A percentile compares a stretch with the other conserved stretches of the same genome.
phyloP scores from a whole-genome alignment of 306 rosid species.

The Astragalus glycyphyllos region DNA sequence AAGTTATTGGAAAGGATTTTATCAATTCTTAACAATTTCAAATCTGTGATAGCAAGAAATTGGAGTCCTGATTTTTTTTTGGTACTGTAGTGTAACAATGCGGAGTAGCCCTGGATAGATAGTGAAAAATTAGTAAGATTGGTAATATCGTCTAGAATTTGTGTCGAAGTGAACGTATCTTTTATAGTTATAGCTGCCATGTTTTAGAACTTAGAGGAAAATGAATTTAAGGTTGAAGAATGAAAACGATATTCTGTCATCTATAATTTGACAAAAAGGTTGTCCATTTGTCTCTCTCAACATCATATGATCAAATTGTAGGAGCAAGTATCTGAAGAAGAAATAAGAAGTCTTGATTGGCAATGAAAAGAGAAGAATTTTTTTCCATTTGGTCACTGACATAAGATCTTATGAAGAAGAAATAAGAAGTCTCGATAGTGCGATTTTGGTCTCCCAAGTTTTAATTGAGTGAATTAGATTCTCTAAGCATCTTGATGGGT shows the following conservation, averaged over 20 bases:
- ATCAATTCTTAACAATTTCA: conserved; percentile 29
- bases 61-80: not conserved
- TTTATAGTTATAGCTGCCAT: conserved; percentile 1
- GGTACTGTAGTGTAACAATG: conserved; percentile 12
- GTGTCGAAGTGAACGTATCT: conserved; percentile 5
- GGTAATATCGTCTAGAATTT: conserved; percentile 27
- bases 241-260: conserved; percentile 10
- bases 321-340: not conserved
- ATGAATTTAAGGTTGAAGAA: conserved; percentile 17
- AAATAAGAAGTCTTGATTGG: not conserved
- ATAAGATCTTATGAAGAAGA: no score
- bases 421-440: no score
- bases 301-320: not conserved
- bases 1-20: conserved; percentile 31
- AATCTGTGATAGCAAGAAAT: conserved; percentile 1
- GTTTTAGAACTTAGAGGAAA: conserved; percentile 2
- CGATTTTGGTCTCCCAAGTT: no score
- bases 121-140: conserved; percentile 12
- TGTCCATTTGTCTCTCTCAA: conserved; percentile 7
- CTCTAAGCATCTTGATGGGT: no score
- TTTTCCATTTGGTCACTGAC: no score
- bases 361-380: not conserved
- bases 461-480: no score
- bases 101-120: not conserved
- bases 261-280: conserved; percentile 5